These are phyloP conservation scores for Neoscytalidium dimidiatum DNA, from an alignment of 2,329 filamentous ascomycete species.

Conservation along the genomic window DNA sequence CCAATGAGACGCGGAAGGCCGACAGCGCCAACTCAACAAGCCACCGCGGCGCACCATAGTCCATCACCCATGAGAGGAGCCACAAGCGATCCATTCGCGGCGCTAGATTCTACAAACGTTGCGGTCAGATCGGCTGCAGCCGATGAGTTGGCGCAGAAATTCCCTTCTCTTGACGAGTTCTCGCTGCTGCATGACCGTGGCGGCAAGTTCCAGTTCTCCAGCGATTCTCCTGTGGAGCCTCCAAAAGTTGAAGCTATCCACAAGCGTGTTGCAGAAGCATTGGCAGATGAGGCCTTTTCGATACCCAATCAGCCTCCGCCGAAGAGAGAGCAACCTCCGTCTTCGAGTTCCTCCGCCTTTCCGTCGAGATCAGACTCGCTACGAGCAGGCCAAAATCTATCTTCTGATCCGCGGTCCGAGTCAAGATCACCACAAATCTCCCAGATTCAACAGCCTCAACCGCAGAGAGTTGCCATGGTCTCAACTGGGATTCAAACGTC, in stretches of 20 bases:
- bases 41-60: conserved; percentile 54
- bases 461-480: conserved; percentile 57
- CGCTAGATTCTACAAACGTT: conserved; percentile 69
- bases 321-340: conserved; percentile 28
- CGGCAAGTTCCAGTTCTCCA: conserved; percentile 77
- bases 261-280: conserved; percentile 69
- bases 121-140: conserved; percentile 52
- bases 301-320: conserved; percentile 32
- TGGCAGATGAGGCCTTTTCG: conserved; percentile 84
- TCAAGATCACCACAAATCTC: conserved; percentile 29
- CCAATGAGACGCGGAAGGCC: conserved; percentile 91
- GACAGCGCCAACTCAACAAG: conserved; percentile 50
- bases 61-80: conserved; percentile 71
- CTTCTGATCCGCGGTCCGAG: conserved; percentile 27
- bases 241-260: conserved; percentile 40
- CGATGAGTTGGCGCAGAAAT: conserved; percentile 82
- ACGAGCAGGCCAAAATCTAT: conserved; percentile 29
- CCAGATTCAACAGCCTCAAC: conserved; percentile 45
- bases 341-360: conserved; percentile 33
- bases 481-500: conserved; percentile 82
- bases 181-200: conserved; percentile 83
- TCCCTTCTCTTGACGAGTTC: conserved; percentile 92
- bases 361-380: conserved; percentile 35
- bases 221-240: conserved; percentile 49
- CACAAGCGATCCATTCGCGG: conserved; percentile 83